These are phyloP conservation scores for Trametes gibbosa DNA, from an alignment of 768 basidiomycete species.

Conservation along the genomic window DNA sequence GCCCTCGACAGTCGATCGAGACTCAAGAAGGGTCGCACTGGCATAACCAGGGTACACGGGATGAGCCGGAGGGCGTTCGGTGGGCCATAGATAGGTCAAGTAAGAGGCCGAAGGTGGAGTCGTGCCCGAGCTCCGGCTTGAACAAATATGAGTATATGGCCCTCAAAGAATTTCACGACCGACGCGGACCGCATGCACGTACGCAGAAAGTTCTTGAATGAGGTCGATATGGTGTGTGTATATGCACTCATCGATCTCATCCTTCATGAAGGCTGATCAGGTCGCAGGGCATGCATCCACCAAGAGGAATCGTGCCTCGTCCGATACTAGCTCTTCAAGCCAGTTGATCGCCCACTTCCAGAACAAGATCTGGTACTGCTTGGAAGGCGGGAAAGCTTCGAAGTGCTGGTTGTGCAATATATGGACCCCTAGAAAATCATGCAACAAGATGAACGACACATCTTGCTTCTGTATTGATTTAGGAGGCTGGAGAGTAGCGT, in stretches of 20 bases:
- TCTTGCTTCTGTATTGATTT: constrained; percentile 37
- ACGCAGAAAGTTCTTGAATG: constrained; percentile 35
- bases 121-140: not conserved
- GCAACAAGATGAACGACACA: constrained; percentile 39
- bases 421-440: constrained; percentile 51
- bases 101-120: constrained; percentile 53
- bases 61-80: not conserved
- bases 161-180: not conserved
- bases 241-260: constrained; percentile 64
- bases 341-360: constrained; percentile 69
- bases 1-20: constrained; percentile 66
- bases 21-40: constrained; percentile 65
- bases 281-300: not conserved
- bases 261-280: constrained; percentile 32
- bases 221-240: constrained; percentile 61
- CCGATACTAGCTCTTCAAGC: constrained; percentile 45
- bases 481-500: constrained; percentile 49
- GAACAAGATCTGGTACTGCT: constrained; percentile 58
- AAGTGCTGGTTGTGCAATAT: constrained; percentile 57
- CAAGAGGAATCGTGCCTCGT: constrained; percentile 44
- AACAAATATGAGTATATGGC: not conserved
- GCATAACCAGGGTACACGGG: constrained; percentile 29
- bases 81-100: constrained; percentile 62
- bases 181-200: constrained; percentile 13
- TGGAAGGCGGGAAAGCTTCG: constrained; percentile 57